Base-by-base conservation (phyloP, 2,329 filamentous ascomycete genomes). In the Podosphaera fusca region DNA sequence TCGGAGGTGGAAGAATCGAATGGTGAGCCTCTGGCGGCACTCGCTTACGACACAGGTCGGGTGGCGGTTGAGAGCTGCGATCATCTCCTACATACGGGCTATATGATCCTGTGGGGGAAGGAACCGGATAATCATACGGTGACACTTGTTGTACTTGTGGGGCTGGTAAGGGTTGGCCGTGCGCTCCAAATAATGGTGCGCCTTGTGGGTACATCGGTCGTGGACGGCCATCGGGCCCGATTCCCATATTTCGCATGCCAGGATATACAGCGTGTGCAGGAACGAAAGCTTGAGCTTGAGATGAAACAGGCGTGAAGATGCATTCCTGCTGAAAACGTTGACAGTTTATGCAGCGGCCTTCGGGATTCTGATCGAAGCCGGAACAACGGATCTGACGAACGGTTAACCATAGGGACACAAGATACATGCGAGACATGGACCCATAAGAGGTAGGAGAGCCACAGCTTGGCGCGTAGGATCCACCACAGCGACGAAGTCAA, bases 281-380 rank as follows among this genome's bases (percentile, higher is more conserved):
- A 38, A 86, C 82, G 65, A 86, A 86, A 9, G 83, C 82, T 67
- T 85, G 82, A 7, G 81, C 79, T 69, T 85, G 82, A 9, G 81
- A 82, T 2, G 81, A 85, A 31, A 87, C 82, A 2, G 83, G 82
- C 0, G 82, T 85, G 69, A 87, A 87, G 69, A 87, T 79, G 70
- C 83, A 87, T 66, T 85, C 81, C 69, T 86, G 82, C 61, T 82
- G 82, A 70, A 86, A 87, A 53, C 82, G 75, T 61, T 81, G 74
- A 66, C 82, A 87, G 67, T 86, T 86, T 64, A 75, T 78, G 72
- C 82, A 87, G 59, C 81, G 78, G 59, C 83, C 83, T 68, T 85
- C 80, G 45, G 81, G 78, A 45, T 81, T 84, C 58, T 76, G 78
- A 64, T 85, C 82, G 66, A 85, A 87, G 34, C 82, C 83, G 3